Evolutionary conservation across 2,329 filamentous ascomycete species (phyloP), one percentile per base, ranked within the genome.

Genomic region (Cryphonectria parasitica): DNA sequence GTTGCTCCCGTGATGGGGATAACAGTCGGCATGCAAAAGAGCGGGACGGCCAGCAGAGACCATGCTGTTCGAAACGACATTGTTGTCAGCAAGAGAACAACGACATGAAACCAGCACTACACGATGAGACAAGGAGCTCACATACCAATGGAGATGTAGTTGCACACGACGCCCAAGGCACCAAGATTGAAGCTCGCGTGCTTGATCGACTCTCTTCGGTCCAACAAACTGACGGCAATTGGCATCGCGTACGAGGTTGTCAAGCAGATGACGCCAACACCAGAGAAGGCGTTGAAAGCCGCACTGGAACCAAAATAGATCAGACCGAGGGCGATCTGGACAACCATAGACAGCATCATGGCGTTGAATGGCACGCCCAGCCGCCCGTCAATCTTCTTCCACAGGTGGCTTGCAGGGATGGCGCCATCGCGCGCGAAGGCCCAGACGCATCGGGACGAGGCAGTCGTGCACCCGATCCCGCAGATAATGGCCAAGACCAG

Each of bases 271-370:
- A 92, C 90, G 75, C 89, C 90, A 25, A 91, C 88, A 72, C 89
- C 89, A 0, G 88, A 90, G 79, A 92, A 92, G 69, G 90, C 90
- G 77, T 90, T 91, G 83, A 92, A 92, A n/a, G 90, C 90, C 15
- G 89, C 87, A 0, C 85, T 80, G 1, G 89, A 91, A 63, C 90
- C 90, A 73, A 93, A 91, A 82, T 92, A 91, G 78, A 93, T 88
- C 75, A 90, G 77, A 43, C 88, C 90, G 6, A 93, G 86, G 19
- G 87, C 66, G 69, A 92, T 84, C 79, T 92, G 86, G 39, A 92
- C 82, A 3, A 80, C 85, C 87, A 91, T 91, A 76, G 86, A 88
- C 69, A 92, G 85, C 87, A 92, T 89, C 90, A 92, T 92, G 73
- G 89, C 89, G 77, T 92, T 92, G 69, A 92, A 75, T 0, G 90